phyloP scores from a whole-genome alignment of 768 basidiomycete genomes.

The Termitomyces titanicus region DNA sequence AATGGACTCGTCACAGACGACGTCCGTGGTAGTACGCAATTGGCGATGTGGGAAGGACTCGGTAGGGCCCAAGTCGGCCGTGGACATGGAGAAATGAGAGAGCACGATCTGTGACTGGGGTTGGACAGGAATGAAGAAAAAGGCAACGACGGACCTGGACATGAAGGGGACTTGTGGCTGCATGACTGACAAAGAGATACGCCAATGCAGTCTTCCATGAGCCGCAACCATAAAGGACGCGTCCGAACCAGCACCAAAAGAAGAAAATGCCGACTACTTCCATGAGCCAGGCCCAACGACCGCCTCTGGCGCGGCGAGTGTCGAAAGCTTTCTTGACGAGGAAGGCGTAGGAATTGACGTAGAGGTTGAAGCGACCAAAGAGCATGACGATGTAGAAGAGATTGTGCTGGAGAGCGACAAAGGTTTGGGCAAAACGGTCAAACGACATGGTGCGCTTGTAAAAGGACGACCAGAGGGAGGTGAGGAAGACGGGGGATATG shows the following conservation, averaged over 20 bases:
- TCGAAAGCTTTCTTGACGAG: conserved; percentile 65
- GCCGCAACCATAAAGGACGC: conserved; percentile 67
- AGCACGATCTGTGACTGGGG: conserved; percentile 72
- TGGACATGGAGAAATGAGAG: conserved; percentile 96
- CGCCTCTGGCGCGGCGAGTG: conserved; percentile 60
- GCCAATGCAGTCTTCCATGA: conserved; percentile 64
- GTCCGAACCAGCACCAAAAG: conserved; percentile 88
- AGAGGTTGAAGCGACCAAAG: conserved; percentile 94
- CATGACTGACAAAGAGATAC: conserved; percentile 83
- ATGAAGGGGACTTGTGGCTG: conserved; percentile 87
- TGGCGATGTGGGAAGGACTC: conserved; percentile 95
- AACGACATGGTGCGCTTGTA: conserved; percentile 86
- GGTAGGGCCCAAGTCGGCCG: conserved; percentile 81
- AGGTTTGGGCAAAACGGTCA: conserved; percentile 59
- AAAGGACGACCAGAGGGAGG: conserved; percentile 88
- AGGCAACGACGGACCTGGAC: conserved; percentile 64
- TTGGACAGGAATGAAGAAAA: not conserved
- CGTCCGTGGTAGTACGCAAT: conserved; percentile 95
- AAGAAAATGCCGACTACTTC: conserved; percentile 75
- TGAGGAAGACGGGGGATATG: conserved; percentile 84
- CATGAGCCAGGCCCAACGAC: conserved; percentile 72
- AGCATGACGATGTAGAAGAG: conserved; percentile 90
- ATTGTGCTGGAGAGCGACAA: conserved; percentile 83
- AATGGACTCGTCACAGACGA: conserved; percentile 79
- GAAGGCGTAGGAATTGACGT: conserved; percentile 79